phyloP scores from a whole-genome alignment of 805 yeast species.

The Starmera pachycereana region DNA sequence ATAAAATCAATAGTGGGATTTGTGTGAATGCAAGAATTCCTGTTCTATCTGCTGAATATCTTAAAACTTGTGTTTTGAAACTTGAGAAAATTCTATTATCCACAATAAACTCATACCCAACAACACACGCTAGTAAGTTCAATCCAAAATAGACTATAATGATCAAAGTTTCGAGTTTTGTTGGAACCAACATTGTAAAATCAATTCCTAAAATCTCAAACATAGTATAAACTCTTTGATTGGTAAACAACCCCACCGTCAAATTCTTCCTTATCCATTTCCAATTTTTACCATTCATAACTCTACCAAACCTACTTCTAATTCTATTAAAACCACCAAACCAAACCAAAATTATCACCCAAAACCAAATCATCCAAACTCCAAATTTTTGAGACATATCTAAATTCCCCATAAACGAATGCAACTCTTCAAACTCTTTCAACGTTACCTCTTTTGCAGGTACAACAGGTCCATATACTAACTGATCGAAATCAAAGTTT shows the following conservation, averaged over 20 bases:
- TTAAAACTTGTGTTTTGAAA: constrained; percentile 16
- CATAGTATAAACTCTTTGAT: too few species aligned
- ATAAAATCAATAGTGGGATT: constrained; percentile 46
- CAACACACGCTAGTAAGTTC: constrained; percentile 7
- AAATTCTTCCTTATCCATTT: constrained; percentile 10
- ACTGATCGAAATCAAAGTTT: background rate
- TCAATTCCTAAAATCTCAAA: too few species aligned
- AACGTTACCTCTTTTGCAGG: constrained; percentile 3
- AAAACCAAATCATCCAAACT: constrained; percentile 11
- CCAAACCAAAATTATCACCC: constrained; percentile 8
- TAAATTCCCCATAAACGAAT: constrained; percentile 16
- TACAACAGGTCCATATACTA: constrained; percentile 9
- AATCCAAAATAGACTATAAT: constrained; percentile 23
- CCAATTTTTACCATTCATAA: constrained; percentile 6
- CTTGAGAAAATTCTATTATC: constrained; percentile 12
- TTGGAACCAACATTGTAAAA: constrained; percentile 9
- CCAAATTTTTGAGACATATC: constrained; percentile 15
- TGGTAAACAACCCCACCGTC: constrained; percentile 8
- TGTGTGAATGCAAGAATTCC: constrained; percentile 20
- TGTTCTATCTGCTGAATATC: constrained; percentile 20
- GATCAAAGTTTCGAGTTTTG: constrained; percentile 19
- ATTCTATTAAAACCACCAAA: constrained; percentile 13
- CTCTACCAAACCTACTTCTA: constrained; percentile 5
- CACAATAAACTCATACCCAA: constrained; percentile 6
- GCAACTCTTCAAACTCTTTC: constrained; percentile 11